A percentile compares a stretch with the other conserved stretches of the same genome.
Conservation (phyloP, 2,329 filamentous ascomycete species). For the Colletotrichum theobromicola region DNA sequence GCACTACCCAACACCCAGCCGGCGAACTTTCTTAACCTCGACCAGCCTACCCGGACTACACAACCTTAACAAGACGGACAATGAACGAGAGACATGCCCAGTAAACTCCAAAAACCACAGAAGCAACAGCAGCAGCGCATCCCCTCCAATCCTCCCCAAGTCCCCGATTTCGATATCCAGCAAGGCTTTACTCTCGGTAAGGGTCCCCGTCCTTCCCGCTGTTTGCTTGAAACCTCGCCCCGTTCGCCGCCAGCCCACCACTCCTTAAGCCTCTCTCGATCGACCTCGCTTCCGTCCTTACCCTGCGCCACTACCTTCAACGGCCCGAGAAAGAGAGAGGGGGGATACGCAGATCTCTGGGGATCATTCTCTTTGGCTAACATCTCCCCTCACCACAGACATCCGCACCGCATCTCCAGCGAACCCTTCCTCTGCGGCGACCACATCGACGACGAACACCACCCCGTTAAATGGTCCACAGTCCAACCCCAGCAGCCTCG, state of each 20-base stretch:
- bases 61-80: neutral
- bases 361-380: neutral
- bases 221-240: conserved; percentile 7
- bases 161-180: conserved; percentile 37
- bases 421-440: neutral
- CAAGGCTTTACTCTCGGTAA: conserved; percentile 30
- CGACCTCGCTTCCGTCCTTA: neutral
- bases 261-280: neutral
- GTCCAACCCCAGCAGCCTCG: conserved; percentile 34
- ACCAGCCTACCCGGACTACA: neutral
- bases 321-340: neutral
- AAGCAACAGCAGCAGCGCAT: conserved; percentile 33
- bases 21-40: neutral
- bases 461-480: conserved; percentile 27
- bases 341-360: neutral
- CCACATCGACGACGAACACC: neutral
- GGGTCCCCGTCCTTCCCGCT: neutral
- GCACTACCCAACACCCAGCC: neutral
- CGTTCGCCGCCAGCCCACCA: neutral
- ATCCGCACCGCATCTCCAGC: neutral
- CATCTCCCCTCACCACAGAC: neutral
- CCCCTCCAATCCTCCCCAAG: neutral
- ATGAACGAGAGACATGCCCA: conserved; percentile 33
- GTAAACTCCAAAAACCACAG: conserved; percentile 28
- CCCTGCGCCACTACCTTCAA: neutral